Evolutionary conservation across 495 filamentous ascomycete genomes (phyloP), one percentile per base, ranked within the genome.

Genomic region (Bacidia gigantensis): DNA sequence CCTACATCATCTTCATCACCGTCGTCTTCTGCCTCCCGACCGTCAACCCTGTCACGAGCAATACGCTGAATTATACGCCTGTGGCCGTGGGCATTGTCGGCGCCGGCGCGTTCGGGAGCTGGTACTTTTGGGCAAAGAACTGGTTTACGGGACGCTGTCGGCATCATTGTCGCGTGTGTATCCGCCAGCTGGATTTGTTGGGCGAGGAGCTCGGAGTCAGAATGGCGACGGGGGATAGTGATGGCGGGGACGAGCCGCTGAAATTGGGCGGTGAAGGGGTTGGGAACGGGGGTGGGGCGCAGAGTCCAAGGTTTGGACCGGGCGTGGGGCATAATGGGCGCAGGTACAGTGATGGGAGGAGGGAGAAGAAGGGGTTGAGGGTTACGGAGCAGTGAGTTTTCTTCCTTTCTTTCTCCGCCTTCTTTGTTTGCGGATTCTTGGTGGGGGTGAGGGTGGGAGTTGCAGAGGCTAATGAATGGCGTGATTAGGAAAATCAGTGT

Each of bases 1-100:
- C 72, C 2, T 82, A 77, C 76, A 57, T 69, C 47, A 47, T 57
- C 1, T 80, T 81, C 53, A 77, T 79, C 55, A 71, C 71, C 12
- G 65, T 80, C 26, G 65, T 81, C 5, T 83, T 84, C 61, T 82
- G 78, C 58, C 69, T 84, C 57, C 80, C 80, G 2, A 75, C 76
- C 0, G 67, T 66, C 17, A 69, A 81, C 49, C 80, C 79, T 0
- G 75, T 82, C 20, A 77, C 69, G 0, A 67, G 62, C 2, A 64
- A 72, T 50, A 80, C 71, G 11, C 65, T 83, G 59, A 81, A 81
- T 61, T 83, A 83, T 57, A 81, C 80, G 3, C 72, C 75, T 17
- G 80, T 81, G 0, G 79, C 81, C 1, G 70, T 79, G n/a, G 79
- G 72, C 0, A 78, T 82, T 46, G 70, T 78, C 48, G 62, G 62